Percentiles rank a stretch among this genome's conserved stretches.
Evolutionary conservation across 805 yeast species (phyloP).

Genomic region (Monosporozyma servazzii): DNA sequence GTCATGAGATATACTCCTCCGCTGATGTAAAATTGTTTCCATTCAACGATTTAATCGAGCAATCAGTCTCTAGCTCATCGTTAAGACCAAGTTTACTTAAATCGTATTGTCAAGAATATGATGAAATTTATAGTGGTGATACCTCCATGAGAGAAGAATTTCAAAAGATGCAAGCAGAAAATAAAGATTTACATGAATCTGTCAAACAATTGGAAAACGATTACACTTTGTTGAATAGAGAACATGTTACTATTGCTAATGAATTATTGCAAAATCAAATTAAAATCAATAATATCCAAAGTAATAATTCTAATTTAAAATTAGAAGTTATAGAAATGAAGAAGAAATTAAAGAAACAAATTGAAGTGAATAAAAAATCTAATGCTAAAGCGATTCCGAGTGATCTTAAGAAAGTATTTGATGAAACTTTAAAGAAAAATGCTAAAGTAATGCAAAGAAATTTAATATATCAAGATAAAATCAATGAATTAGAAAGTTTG

Average conservation of each 20-base stretch:
- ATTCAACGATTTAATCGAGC: slow-evolving; percentile 38
- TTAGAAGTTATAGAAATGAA: slow-evolving; percentile 41
- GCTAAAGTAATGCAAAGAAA: slow-evolving; percentile 57
- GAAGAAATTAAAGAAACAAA: slow-evolving; percentile 23
- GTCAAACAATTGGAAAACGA: slow-evolving; percentile 68
- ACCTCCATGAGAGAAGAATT: slow-evolving; percentile 51
- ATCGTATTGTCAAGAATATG: slow-evolving; percentile 63
- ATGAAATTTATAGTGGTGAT: slow-evolving; percentile 59
- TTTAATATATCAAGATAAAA: slow-evolving; percentile 45
- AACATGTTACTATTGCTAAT: slow-evolving; percentile 80
- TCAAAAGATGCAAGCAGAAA: slow-evolving; percentile 52
- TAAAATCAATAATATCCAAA: slow-evolving; percentile 54
- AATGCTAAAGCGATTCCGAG: slow-evolving; percentile 31
- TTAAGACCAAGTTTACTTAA: slow-evolving; percentile 61
- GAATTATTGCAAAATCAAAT: slow-evolving; percentile 75
- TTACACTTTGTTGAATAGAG: slow-evolving; percentile 61
- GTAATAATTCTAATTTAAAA: slow-evolving; percentile 56
- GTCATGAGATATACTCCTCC: slow-evolving; percentile 10
- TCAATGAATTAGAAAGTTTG: slow-evolving; percentile 36
- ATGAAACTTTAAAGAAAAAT: slow-evolving; percentile 50
- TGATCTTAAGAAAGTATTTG: slow-evolving; percentile 41
- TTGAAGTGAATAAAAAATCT: slow-evolving; percentile 18
- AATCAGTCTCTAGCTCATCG: slow-evolving; percentile 37
- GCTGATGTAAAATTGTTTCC: slow-evolving; percentile 11
- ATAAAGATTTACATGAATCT: slow-evolving; percentile 62